phyloP scores from a whole-genome alignment of 176 grass and related monocot genomes.

The Eragrostis curvula region DNA sequence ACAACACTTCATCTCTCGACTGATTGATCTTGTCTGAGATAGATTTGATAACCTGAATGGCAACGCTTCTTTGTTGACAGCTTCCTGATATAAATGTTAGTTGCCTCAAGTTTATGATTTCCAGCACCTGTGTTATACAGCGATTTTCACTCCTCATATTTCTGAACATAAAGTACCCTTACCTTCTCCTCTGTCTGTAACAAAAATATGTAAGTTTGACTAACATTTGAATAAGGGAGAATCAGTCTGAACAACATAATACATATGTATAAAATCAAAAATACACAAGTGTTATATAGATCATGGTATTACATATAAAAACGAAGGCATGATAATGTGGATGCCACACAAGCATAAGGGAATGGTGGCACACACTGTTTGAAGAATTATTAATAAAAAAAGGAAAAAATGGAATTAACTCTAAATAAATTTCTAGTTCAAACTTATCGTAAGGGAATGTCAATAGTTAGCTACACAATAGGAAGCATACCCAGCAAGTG shows the following conservation, averaged over 20 bases:
- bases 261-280: not conserved
- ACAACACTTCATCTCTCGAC: constrained; percentile 76
- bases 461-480: not conserved
- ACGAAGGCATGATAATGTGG: not conserved
- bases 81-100: constrained; percentile 49
- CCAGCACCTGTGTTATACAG: constrained; percentile 49
- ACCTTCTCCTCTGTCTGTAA: constrained; percentile 65
- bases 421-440: not conserved
- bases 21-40: constrained; percentile 64
- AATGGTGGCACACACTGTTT: not conserved
- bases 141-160: constrained; percentile 28
- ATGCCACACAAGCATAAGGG: not conserved
- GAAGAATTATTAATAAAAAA: not conserved
- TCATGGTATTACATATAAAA: not conserved
- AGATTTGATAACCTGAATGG: constrained; percentile 52
- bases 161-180: constrained; percentile 50
- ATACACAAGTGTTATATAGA: not conserved
- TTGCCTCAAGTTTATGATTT: constrained; percentile 50
- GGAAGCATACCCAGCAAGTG: not conserved
- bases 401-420: not conserved
- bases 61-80: constrained; percentile 57
- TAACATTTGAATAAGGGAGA: not conserved
- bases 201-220: too few species aligned
- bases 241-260: not conserved
- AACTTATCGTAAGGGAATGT: not conserved